Evolutionary conservation across 2,329 filamentous ascomycete species (phyloP).

Genomic region (Talaromyces funiculosus): DNA sequence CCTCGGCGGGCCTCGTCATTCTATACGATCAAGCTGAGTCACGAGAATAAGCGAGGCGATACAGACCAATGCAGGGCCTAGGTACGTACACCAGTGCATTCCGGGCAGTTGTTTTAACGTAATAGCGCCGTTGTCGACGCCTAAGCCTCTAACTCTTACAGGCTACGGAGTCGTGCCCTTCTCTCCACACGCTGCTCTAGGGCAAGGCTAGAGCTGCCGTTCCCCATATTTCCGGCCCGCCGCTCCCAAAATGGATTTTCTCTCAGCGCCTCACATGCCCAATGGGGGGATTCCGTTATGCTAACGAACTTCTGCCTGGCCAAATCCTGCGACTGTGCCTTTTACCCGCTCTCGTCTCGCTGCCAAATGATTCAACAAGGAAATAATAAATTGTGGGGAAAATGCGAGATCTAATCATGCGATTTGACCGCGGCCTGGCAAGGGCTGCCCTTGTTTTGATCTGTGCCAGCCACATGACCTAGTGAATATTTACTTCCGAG

Average conservation of each 20-base stretch:
- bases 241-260: neutral
- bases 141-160: neutral
- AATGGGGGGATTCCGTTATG: neutral
- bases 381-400: constrained; percentile 1
- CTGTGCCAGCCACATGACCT: constrained; percentile 7
- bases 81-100: neutral
- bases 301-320: neutral
- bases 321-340: neutral
- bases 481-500: neutral
- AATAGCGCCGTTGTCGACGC: neutral
- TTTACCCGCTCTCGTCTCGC: neutral
- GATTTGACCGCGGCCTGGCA: neutral
- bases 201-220: neutral
- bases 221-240: neutral
- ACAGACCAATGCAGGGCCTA: neutral
- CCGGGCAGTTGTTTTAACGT: neutral
- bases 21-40: neutral
- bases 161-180: neutral
- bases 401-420: neutral
- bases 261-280: neutral
- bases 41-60: neutral
- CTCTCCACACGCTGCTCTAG: too few species aligned
- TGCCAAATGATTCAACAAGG: neutral
- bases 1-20: neutral
- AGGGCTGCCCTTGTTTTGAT: constrained; percentile 3